Base-by-base conservation (phyloP, 148 eudicot genomes). In the Limonium bicolor region DNA sequence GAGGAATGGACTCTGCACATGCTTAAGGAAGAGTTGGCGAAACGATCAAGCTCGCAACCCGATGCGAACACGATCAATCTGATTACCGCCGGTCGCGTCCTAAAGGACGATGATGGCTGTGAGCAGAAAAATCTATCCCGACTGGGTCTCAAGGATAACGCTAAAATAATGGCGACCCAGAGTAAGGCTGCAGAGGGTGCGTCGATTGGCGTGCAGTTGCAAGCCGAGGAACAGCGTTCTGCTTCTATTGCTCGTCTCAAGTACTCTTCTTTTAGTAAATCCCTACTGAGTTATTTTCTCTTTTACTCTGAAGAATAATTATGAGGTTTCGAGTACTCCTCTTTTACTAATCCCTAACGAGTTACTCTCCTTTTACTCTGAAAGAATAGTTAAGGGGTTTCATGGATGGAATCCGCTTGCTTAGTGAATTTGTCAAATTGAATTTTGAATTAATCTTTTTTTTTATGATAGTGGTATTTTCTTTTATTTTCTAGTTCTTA, bases 171-270 rank as follows among this genome's bases (percentile, higher is more conserved):
- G 63, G 90, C 79, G 2, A 59, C 56, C 3, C 54, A 63, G 32
- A 72, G 72, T 18, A 58, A 54, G 36, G 51, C 53, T 56, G 77
- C 67, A 51, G 60, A 72, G 26, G 76, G 72, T 3, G 59, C 66
- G 21, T 50, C 59, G 34, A 34, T 69, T 6, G 54, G 66, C 38
- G 63, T 63, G 4, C 71, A 60, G 30, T 62, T 76, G 64, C 31
- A 76, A 67, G 90, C 69, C 15, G 86, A 83, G 41, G 92, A 83
- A 28, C 83, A 77, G 22, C 78, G 94, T 0, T 63, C 76, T 53
- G 30, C 47, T 26, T 50, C 65, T 35, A 80, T 88, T 20, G 21
- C 80, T 18, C 64, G 96, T 21, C 77, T 87, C 41, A 87, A 76
- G 96, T 86, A 29, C 30, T 37, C 34, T 7, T 3, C 46, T 55